Evolutionary conservation across 2,329 filamentous ascomycete genomes (phyloP), one percentile per base, ranked within the genome.

Genomic region (Cylindrodendrum hubeiense): DNA sequence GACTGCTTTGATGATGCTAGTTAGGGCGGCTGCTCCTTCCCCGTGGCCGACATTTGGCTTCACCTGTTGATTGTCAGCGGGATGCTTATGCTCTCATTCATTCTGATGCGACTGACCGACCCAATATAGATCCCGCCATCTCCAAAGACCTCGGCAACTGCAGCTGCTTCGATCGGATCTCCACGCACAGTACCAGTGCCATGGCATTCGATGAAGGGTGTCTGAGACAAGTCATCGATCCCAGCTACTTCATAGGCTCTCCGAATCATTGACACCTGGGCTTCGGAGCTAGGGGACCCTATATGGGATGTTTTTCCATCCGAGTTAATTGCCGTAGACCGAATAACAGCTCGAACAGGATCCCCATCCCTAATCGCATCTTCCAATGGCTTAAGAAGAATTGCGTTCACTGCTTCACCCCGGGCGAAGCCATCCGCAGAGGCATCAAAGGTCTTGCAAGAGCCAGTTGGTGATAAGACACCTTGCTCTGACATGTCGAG

Each of bases 351-450:
- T 9, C 76, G 72, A 33, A 80, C 77, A 0, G 75, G 73, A 68
- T 86, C 81, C 13, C 79, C 78, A 43, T 82, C 81, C 5, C 67
- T 67, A 2, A 86, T 55, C 2, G 84, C 84, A 53, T 80, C 76
- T 5, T 75, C 72, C 0, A 85, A 69, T 0, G 71, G 77, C 72
- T 86, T 86, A 3, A 86, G 58, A 3, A 3, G 69, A 6, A 33
- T 52, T 21, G 24, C 50, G 43, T 33, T 50, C 30, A 86, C 55
- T 13, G 79, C 75, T 65, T 86, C 83, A 10, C 83, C 82, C 33
- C 83, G 76, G 2, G 76, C 80, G 69, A 85, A 86, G 2, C 85
- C 37, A 8, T 41, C 17, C 13, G 52, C 64, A 80, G 39, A 81
- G 6, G 71, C 67, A 65, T 84, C 85, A 65, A 79, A 84, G 21